Conservation (phyloP, 1,139 yeast species). For the Blastobotrys illinoisensis region DNA sequence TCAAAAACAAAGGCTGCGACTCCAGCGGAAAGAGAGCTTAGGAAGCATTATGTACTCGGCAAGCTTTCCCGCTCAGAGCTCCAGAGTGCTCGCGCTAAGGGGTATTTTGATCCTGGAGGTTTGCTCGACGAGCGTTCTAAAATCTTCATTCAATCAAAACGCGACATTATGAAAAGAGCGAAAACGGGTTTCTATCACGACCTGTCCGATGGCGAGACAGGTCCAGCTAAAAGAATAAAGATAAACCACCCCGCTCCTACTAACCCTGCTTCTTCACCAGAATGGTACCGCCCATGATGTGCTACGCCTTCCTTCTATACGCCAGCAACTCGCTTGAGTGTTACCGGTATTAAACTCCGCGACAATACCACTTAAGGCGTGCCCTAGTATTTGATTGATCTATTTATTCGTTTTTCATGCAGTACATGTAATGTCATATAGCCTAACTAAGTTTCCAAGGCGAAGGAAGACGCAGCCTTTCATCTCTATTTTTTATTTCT, state of each 20-base stretch:
- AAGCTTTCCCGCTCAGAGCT: background rate
- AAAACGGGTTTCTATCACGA: background rate
- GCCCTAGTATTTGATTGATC: too few relatives aligned
- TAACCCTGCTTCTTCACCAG: background rate
- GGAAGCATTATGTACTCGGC: background rate
- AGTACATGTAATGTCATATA: too few relatives aligned
- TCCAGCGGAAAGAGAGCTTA: background rate
- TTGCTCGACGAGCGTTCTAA: background rate
- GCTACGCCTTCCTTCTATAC: background rate
- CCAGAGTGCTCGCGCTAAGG: background rate
- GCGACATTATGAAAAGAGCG: background rate
- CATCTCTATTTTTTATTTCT: too few relatives aligned
- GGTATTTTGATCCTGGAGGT: background rate
- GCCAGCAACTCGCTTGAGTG: too few relatives aligned
- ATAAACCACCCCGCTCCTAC: background rate
- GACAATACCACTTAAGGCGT: too few relatives aligned
- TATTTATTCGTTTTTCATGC: too few relatives aligned
- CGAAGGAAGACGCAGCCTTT: too few relatives aligned
- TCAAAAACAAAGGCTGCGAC: background rate
- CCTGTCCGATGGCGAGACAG: background rate
- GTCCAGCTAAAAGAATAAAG: background rate
- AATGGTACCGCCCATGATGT: background rate
- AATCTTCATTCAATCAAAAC: background rate
- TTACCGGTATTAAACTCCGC: too few relatives aligned
- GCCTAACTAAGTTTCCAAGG: too few relatives aligned